Evolutionary conservation across 345 rosid genomes (phyloP), one percentile per base, ranked within the genome.

Genomic region (Mercurialis annua): DNA sequence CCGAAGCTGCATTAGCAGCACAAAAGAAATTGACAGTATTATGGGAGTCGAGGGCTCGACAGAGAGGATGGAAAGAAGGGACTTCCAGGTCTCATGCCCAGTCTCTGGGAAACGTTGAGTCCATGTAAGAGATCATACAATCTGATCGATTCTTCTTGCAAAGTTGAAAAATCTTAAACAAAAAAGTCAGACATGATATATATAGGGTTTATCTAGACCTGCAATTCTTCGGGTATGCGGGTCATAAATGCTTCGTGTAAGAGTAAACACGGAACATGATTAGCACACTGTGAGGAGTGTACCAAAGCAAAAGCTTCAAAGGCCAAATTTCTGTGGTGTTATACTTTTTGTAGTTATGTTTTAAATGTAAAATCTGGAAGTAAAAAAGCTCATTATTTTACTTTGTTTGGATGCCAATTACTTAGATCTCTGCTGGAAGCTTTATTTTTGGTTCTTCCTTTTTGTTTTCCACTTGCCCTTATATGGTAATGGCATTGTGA

Each of bases 21-120:
- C 97, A 91, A 73, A 91, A 80, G 95, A 94, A 86, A 71, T 59
- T 86, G 55, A 87, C 92, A 2, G 81, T 84, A 20, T 54, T 62
- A 52, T 91, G 99, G 99, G 99, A 89, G 78, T 29, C 30, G 31
- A 85, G 96, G 77, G 97, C 99, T 63, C 92, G 88, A 5, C 88
- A 86, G 55, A 89, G 69, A 85, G 99, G 97, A 44, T 94, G 94
- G 90, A 94, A 62, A 76, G 93, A 87, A 71, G 92, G 83, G 67
- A 64, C 66, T 48, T 47, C 82, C 20, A 84, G 76, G 77, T 64
- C 84, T 23, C 72, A n/a, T 26, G 24, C 82, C 29, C 82, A 77
- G 71, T 71, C 84, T 65, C 86, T 86, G 29, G 87, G 86, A 66
- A 84, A 73, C 23, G 83, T 78, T 33, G 87, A 83, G 53, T 61